phyloP scores from a whole-genome alignment of 192 early-diverging fungal species.

The Backusella westeae region DNA sequence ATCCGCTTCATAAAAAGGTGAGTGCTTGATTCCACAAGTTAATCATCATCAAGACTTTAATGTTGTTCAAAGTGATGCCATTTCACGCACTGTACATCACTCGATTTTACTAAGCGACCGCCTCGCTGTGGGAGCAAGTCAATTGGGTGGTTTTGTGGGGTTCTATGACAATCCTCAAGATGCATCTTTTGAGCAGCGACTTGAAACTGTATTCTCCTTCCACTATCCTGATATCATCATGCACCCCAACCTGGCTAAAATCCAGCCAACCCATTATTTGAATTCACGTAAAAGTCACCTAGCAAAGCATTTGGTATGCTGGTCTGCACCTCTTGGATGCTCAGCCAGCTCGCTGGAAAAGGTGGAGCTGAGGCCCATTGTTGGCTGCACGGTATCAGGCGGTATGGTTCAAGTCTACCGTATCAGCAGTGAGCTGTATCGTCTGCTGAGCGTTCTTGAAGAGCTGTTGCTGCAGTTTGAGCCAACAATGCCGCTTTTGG shows the following conservation, averaged over 20 bases:
- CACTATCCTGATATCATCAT: slow-evolving; percentile 24
- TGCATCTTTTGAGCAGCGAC: slow-evolving; percentile 6
- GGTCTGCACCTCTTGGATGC: neutral
- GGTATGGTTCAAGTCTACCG: slow-evolving; percentile 9
- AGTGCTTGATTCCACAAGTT: neutral
- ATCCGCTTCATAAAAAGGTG: slow-evolving; percentile 18
- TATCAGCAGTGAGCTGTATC: neutral
- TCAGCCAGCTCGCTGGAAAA: neutral
- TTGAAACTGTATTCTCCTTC: slow-evolving; percentile 18
- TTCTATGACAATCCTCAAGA: slow-evolving; percentile 6
- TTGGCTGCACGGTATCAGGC: slow-evolving; percentile 19
- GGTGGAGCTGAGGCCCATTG: neutral
- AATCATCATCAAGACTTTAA: neutral
- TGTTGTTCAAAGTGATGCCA: neutral
- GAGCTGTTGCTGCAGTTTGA: neutral
- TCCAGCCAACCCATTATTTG: neutral
- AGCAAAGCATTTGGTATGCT: neutral
- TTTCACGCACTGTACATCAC: slow-evolving; percentile 12
- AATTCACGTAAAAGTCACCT: neutral
- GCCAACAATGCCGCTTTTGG: slow-evolving; percentile 4
- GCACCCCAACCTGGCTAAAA: slow-evolving; percentile 1
- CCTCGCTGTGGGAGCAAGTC: neutral
- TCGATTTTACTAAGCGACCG: neutral
- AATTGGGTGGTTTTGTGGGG: slow-evolving; percentile 14
- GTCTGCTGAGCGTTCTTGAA: slow-evolving; percentile 4